Percentiles rank a stretch among this genome's conserved stretches.
Conservation (phyloP, 2,329 filamentous ascomycete genomes). For the Purpureocillium lavendulum region DNA sequence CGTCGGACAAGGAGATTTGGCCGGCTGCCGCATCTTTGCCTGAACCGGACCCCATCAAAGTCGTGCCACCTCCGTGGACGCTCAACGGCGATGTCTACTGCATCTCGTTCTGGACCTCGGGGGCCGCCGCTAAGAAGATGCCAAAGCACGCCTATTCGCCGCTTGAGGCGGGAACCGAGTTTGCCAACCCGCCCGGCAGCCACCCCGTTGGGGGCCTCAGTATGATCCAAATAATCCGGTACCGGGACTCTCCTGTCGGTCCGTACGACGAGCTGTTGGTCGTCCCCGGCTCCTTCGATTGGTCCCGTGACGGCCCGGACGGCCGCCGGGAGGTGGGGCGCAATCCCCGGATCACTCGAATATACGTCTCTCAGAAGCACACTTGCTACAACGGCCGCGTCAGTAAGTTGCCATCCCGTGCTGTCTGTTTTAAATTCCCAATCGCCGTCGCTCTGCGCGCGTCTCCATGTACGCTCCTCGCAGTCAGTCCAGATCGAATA, state of each 20-base stretch:
- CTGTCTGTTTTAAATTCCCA: too few species aligned
- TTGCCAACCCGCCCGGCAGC: constrained; percentile 20
- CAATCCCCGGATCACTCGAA: constrained; percentile 38
- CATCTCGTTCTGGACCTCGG: constrained; percentile 30
- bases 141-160: constrained; percentile 33
- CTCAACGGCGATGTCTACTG: constrained; percentile 36
- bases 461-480: too few species aligned
- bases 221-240: constrained; percentile 43
- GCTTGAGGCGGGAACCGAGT: constrained; percentile 33
- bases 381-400: constrained; percentile 44
- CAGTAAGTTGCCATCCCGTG: constrained; percentile 26
- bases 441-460: too few species aligned
- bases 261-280: constrained; percentile 46
- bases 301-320: constrained; percentile 25
- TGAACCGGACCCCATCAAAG: constrained; percentile 11
- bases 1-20: background rate
- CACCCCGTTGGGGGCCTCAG: constrained; percentile 33
- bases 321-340: constrained; percentile 22
- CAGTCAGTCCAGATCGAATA: too few species aligned
- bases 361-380: constrained; percentile 44
- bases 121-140: constrained; percentile 19
- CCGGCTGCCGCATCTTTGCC: background rate
- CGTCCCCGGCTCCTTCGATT: constrained; percentile 36
- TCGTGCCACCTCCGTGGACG: constrained; percentile 30
- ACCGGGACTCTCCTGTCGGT: constrained; percentile 40